Conservation (phyloP, 2,329 filamentous ascomycete species). For the Ophidiomyces ophidiicola region DNA sequence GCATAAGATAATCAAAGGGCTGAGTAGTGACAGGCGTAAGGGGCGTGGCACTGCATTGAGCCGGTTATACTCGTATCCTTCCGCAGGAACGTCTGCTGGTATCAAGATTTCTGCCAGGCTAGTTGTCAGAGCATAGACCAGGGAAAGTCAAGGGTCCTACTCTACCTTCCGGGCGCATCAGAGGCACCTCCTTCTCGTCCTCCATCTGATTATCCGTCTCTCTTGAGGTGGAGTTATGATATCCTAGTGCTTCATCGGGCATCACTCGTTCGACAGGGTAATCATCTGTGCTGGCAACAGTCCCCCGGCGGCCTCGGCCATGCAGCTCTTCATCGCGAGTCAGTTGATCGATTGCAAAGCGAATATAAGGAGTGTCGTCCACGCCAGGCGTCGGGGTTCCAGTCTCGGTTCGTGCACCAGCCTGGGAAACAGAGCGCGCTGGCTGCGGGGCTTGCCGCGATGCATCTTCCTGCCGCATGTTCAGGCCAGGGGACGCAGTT, state of each 20-base stretch:
- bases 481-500: constrained; percentile 15
- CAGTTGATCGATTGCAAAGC: constrained; percentile 78
- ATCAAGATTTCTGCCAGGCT: constrained; percentile 36
- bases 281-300: constrained; percentile 28
- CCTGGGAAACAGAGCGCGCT: constrained; percentile 11
- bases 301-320: constrained; percentile 42
- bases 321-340: constrained; percentile 58
- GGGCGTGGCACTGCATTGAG: constrained; percentile 61
- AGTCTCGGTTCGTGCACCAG: constrained; percentile 21
- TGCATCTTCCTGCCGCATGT: constrained; percentile 1
- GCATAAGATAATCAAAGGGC: constrained; percentile 48
- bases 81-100: constrained; percentile 35
- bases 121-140: not conserved
- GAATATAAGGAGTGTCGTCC: constrained; percentile 78
- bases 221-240: constrained; percentile 27
- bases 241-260: constrained; percentile 36
- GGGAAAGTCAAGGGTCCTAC: not conserved
- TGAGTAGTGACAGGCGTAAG: constrained; percentile 54
- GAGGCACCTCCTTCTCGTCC: constrained; percentile 12
- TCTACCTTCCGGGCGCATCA: constrained; percentile 3
- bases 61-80: constrained; percentile 36
- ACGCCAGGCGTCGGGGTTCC: constrained; percentile 57
- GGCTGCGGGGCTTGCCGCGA: not conserved
- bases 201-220: constrained; percentile 25
- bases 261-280: constrained; percentile 43